Evolutionary conservation across 495 filamentous ascomycete genomes (phyloP).

Genomic region (Trichoderma reesei): DNA sequence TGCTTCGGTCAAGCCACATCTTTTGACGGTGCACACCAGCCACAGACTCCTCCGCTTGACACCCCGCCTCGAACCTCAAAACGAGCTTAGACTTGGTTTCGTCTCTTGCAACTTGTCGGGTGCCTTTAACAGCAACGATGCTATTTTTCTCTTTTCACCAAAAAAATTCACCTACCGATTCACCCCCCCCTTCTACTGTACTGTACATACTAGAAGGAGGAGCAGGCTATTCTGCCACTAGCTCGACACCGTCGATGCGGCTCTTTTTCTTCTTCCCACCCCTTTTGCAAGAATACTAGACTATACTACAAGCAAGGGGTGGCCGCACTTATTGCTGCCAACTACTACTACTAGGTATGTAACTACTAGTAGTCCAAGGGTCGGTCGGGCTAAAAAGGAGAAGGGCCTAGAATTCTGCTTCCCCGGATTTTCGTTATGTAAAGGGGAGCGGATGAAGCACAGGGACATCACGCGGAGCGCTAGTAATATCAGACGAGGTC

Average conservation of each 20-base stretch:
- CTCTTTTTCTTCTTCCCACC: not conserved
- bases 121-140: not conserved
- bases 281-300: not conserved
- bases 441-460: not conserved
- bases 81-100: no score
- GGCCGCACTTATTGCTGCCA: not conserved
- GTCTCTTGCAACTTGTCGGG: no score
- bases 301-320: not conserved
- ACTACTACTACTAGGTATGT: no score
- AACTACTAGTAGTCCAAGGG: no score
- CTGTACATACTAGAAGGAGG: no score
- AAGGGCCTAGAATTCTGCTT: slow-evolving; percentile 1
- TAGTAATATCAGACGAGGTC: not conserved
- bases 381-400: not conserved
- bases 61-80: not conserved
- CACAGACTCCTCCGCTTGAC: not conserved
- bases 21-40: not conserved
- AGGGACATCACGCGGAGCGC: not conserved
- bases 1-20: not conserved
- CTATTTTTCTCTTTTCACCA: not conserved
- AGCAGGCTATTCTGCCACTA: slow-evolving; percentile 3
- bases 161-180: no score
- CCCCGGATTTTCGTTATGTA: slow-evolving; percentile 8
- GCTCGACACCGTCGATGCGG: not conserved
- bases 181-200: not conserved